Conservation (phyloP, 2,329 filamentous ascomycete species). For the Fusarium stilboides region DNA sequence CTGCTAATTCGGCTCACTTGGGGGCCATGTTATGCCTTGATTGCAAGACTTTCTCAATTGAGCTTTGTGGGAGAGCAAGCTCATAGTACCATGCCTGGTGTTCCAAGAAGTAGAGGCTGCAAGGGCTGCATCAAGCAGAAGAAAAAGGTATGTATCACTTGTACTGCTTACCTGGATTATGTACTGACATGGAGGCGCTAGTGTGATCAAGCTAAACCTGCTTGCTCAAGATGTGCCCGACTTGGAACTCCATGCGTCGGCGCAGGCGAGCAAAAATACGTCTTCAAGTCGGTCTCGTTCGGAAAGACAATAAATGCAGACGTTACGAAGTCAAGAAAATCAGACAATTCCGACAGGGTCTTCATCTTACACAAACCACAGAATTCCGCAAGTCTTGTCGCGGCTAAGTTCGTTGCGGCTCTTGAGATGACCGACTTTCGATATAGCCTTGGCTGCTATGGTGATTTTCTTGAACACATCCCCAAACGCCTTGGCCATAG, state of each 20-base stretch:
- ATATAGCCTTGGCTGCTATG: slow-evolving; percentile 63
- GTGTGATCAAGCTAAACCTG: slow-evolving; percentile 63
- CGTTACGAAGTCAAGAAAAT: not conserved
- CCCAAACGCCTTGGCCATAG: slow-evolving; percentile 61
- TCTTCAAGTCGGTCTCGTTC: slow-evolving; percentile 59
- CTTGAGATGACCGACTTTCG: slow-evolving; percentile 58
- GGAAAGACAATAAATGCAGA: slow-evolving; percentile 12
- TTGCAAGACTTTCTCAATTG: too few relatives aligned
- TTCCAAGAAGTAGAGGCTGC: slow-evolving; percentile 65
- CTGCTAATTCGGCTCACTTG: not conserved
- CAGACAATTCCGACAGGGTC: not conserved
- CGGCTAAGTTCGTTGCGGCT: slow-evolving; percentile 48
- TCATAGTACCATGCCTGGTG: slow-evolving; percentile 60
- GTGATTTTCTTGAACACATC: slow-evolving; percentile 59
- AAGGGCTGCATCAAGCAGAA: slow-evolving; percentile 66
- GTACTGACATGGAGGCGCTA: slow-evolving; percentile 34
- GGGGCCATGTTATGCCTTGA: too few relatives aligned
- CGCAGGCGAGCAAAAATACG: slow-evolving; percentile 62
- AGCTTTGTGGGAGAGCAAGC: too few relatives aligned
- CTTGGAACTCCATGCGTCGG: slow-evolving; percentile 62
- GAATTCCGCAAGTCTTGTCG: slow-evolving; percentile 31
- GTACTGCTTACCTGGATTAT: too few relatives aligned
- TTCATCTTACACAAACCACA: not conserved
- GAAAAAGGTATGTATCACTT: slow-evolving; percentile 61
- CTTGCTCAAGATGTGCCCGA: slow-evolving; percentile 63